These are phyloP conservation scores for Kandelia obovata DNA, from an alignment of 345 rosid species.

Conservation along the genomic window DNA sequence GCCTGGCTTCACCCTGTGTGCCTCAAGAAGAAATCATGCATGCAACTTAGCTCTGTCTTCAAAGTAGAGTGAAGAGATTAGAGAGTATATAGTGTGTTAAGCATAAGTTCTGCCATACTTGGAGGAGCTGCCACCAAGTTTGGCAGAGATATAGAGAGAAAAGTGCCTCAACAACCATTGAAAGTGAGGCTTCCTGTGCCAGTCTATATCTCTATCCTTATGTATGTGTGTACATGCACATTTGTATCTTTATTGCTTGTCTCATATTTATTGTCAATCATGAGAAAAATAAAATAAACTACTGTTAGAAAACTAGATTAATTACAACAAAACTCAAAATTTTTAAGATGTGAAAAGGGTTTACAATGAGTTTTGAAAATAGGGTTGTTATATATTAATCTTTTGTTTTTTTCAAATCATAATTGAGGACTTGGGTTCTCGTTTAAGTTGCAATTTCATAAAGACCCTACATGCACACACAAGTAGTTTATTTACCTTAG, in stretches of 20 bases:
- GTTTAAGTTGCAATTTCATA: no score
- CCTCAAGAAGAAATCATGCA: conserved; percentile 11
- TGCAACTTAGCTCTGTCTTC: neutral
- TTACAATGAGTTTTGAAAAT: neutral
- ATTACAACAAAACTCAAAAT: no score
- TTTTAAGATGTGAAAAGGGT: neutral
- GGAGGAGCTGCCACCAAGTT: conserved; percentile 19
- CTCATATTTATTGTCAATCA: no score
- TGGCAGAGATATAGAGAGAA: conserved; percentile 7
- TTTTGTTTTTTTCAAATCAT: no score
- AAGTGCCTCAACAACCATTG: neutral
- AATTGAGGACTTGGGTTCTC: no score
- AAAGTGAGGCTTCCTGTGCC: neutral
- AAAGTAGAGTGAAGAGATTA: neutral
- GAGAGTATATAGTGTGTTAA: neutral
- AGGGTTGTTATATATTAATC: no score
- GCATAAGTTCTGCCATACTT: conserved; percentile 9
- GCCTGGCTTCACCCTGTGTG: conserved; percentile 39
- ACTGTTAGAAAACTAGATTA: no score
- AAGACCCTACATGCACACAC: no score
- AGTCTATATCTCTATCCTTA: neutral
- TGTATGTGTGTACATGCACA: no score
- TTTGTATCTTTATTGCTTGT: no score
- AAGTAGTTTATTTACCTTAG: no score
- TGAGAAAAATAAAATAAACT: no score